Evolutionary conservation across 1,284 basidiomycete genomes (phyloP).

Genomic region (Malassezia sympodialis): DNA sequence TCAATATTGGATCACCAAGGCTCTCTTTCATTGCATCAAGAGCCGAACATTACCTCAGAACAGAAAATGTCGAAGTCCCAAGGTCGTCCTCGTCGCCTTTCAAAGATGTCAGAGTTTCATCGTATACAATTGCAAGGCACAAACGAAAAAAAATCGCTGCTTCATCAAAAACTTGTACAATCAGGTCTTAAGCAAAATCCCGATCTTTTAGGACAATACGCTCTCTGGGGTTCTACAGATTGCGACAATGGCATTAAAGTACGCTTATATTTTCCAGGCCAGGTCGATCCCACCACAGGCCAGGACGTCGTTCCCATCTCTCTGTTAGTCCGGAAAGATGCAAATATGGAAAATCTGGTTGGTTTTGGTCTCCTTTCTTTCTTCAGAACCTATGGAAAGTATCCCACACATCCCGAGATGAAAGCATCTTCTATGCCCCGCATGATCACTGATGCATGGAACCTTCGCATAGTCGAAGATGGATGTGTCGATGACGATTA

Average conservation of each 20-base stretch:
- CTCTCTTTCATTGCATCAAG: background rate
- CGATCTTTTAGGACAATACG: background rate
- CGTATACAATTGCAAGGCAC: background rate
- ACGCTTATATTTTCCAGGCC: slow-evolving; percentile 71
- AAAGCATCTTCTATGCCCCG: slow-evolving; percentile 57
- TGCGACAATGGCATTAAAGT: slow-evolving; percentile 54
- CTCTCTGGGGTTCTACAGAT: background rate
- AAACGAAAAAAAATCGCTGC: background rate
- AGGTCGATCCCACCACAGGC: background rate
- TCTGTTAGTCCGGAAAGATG: slow-evolving; percentile 64
- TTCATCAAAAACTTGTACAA: background rate
- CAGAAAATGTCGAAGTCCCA: background rate
- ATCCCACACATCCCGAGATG: slow-evolving; percentile 55
- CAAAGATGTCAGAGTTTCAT: background rate
- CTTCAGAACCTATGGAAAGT: slow-evolving; percentile 62
- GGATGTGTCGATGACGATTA: slow-evolving; percentile 98
- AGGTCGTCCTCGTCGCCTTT: background rate
- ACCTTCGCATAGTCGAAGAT: slow-evolving; percentile 89
- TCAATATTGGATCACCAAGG: background rate
- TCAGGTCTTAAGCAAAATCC: background rate
- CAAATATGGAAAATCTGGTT: slow-evolving; percentile 87
- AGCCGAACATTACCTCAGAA: background rate
- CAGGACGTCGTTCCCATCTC: background rate
- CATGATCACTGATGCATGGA: slow-evolving; percentile 75
- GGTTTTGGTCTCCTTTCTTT: slow-evolving; percentile 84